phyloP scores from a whole-genome alignment of 1,284 basidiomycete genomes.

The Rugosomyces carneus region DNA sequence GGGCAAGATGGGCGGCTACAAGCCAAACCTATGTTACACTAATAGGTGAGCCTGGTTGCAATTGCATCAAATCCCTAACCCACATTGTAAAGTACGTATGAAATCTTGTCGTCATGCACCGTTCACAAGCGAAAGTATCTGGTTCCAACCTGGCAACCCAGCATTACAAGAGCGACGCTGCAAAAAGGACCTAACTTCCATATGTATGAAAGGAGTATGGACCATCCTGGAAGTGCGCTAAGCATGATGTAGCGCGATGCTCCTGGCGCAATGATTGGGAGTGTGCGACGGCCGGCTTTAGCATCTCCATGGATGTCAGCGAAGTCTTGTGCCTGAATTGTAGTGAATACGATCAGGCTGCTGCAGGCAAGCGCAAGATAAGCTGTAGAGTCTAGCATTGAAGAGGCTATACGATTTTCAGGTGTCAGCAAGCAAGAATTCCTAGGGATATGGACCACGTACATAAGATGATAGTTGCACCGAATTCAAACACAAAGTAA shows the following conservation, averaged over 20 bases:
- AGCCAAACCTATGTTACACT: too few species aligned
- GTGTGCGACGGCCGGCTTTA: constrained; percentile 24
- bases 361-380: constrained; percentile 23
- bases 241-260: constrained; percentile 18
- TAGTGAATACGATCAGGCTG: constrained; percentile 25
- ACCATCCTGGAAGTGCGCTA: constrained; percentile 16
- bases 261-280: constrained; percentile 29
- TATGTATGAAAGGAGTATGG: constrained; percentile 11
- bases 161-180: not conserved
- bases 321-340: constrained; percentile 36
- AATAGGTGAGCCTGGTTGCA: too few species aligned
- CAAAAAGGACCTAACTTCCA: constrained; percentile 15
- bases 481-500: constrained; percentile 27
- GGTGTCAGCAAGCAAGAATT: not conserved
- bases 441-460: not conserved
- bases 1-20: too few species aligned
- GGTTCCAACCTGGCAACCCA: constrained; percentile 3
- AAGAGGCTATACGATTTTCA: constrained; percentile 9
- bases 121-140: constrained; percentile 1
- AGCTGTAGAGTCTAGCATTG: constrained; percentile 8
- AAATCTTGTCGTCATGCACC: not conserved
- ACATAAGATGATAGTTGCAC: constrained; percentile 28
- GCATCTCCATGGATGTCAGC: constrained; percentile 31
- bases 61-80: not conserved
- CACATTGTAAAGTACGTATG: constrained; percentile 9